Percentiles rank a stretch among this genome's conserved stretches.
Conservation (phyloP, 2,329 filamentous ascomycete species). For the Paramyrothecium roridum region DNA sequence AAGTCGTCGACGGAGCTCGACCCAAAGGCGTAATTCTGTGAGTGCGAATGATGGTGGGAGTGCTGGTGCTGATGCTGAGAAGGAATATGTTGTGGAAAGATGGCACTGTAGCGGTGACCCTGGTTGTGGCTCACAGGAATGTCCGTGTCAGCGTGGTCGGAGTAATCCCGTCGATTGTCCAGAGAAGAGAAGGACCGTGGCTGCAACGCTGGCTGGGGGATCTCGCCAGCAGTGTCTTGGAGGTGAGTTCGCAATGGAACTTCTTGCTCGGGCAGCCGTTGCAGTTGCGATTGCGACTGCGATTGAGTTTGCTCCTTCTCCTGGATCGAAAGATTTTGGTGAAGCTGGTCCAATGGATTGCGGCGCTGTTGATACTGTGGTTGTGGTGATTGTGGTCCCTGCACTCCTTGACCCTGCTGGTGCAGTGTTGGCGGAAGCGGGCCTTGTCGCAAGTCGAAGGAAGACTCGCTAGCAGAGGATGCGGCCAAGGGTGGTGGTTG, state of each 20-base stretch:
- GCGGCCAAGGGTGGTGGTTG: background rate
- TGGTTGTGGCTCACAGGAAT: background rate
- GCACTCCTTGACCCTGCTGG: background rate
- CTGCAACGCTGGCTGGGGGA: conserved; percentile 4
- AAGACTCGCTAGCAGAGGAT: conserved; percentile 41
- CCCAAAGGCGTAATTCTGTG: conserved; percentile 26
- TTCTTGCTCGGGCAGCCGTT: background rate
- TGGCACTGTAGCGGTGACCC: conserved; percentile 42
- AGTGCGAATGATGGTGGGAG: conserved; percentile 18
- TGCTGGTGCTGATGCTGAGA: conserved; percentile 19
- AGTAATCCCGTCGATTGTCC: conserved; percentile 7
- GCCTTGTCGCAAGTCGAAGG: conserved; percentile 24
- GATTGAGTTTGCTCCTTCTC: conserved; percentile 9
- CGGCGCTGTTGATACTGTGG: conserved; percentile 14
- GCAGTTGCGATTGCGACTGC: conserved; percentile 6
- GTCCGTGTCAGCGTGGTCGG: background rate
- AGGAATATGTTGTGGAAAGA: conserved; percentile 22
- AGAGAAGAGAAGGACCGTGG: conserved; percentile 16
- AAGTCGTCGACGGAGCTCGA: conserved; percentile 20
- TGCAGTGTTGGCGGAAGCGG: background rate
- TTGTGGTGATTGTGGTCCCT: background rate
- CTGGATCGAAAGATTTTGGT: conserved; percentile 1
- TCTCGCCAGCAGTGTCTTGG: background rate
- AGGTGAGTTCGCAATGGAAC: background rate
- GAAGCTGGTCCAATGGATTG: background rate